Conservation (phyloP, 1,284 basidiomycete genomes). For the Thelephora terrestris region DNA sequence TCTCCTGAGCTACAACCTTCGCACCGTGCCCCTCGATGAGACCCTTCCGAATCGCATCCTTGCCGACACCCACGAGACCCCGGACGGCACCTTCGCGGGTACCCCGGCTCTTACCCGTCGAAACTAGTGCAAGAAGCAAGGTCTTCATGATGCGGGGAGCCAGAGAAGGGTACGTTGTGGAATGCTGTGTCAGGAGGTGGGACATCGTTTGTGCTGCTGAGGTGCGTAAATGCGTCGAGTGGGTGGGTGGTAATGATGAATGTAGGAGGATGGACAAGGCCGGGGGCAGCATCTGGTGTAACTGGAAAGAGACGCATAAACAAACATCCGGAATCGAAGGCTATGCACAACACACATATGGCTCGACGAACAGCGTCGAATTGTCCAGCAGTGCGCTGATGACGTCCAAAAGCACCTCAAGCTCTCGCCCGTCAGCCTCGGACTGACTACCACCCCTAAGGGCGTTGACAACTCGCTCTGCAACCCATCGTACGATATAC, state of each 20-base stretch:
- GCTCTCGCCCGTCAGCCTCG: slow-evolving; percentile 52
- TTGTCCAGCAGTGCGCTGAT: slow-evolving; percentile 79
- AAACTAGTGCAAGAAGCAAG: slow-evolving; percentile 76
- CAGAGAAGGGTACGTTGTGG: slow-evolving; percentile 78
- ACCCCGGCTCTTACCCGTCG: slow-evolving; percentile 58
- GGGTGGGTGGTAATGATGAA: slow-evolving; percentile 59
- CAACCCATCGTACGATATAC: slow-evolving; percentile 92
- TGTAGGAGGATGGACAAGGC: slow-evolving; percentile 87
- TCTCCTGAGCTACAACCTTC: slow-evolving; percentile 58
- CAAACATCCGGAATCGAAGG: background rate
- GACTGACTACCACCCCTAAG: slow-evolving; percentile 49
- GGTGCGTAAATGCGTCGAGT: slow-evolving; percentile 55
- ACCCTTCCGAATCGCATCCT: slow-evolving; percentile 72
- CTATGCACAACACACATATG: slow-evolving; percentile 63
- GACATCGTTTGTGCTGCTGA: slow-evolving; percentile 77
- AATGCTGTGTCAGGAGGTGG: slow-evolving; percentile 66
- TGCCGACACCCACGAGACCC: slow-evolving; percentile 74
- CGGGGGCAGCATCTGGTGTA: slow-evolving; percentile 93
- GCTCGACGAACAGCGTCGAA: slow-evolving; percentile 87
- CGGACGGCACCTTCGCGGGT: slow-evolving; percentile 81
- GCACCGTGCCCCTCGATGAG: slow-evolving; percentile 70
- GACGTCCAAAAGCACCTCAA: slow-evolving; percentile 77
- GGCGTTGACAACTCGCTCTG: slow-evolving; percentile 72
- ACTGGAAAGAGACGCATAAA: slow-evolving; percentile 31
- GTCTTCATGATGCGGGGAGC: slow-evolving; percentile 90